Evolutionary conservation across 2,329 filamentous ascomycete genomes (phyloP), one percentile per base, ranked within the genome.

Genomic region (Trichoderma atrobrunneum): DNA sequence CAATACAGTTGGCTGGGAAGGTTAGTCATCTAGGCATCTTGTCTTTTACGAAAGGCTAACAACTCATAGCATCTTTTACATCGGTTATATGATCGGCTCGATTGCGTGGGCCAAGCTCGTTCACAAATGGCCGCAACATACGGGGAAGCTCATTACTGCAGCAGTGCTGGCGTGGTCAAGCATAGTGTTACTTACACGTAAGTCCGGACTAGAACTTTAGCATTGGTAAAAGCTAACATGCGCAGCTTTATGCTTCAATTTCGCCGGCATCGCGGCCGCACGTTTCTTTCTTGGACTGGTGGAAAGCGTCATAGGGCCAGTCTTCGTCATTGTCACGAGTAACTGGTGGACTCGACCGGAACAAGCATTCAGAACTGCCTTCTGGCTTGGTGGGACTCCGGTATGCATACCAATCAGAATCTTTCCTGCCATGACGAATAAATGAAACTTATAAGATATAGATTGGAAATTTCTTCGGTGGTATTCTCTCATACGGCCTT

Each of bases 281-380:
- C 43, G 60, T 8, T 43, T 63, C 11, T 63, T 63, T 26, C 60
- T 63, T 63, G 60, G 60, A 6, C 34, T 63, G 2, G 60, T 63
- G 24, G 60, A 63, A 12, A 63, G 60, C 34, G 18, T 63, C 14
- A 63, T 63, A 6, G 60, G 60, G 6, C 60, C 60, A 43, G 60
- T 63, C 21, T 63, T 63, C 7, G 60, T 63, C 24, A 63, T 63
- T n/a, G 60, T 63, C 34, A 63, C 60, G 5, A 43, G 60, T 26
- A 63, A 63, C 34, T 63, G 60, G 60, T 63, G 60, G 60, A 63
- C 60, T 43, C 60, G 60, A 28, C 60, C 34, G 4, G 60, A 63
- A 43, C 60, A 63, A 39, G 60, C 60, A 11, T 63, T 63, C 14
- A 63, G 60, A 6, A 63, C 60, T 0, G 60, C 43, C n/a, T 51